Conservation (phyloP, 768 basidiomycete genomes). For the Mycena capillaripes region DNA sequence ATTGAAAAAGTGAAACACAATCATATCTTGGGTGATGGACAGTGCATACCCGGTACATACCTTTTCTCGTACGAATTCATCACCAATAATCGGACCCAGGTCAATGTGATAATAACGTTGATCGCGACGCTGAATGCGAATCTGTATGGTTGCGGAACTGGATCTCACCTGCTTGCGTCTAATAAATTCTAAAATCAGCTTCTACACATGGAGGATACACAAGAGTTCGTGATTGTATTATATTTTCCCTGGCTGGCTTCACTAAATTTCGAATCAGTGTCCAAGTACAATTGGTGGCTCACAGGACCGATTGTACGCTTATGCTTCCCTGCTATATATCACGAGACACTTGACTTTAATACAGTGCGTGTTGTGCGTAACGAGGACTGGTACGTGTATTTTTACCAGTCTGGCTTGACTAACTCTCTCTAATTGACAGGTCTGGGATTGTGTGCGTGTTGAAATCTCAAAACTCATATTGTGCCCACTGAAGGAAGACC, state of each 20-base stretch:
- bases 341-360: background rate
- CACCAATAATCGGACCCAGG: background rate
- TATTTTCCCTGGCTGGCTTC: background rate
- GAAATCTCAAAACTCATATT: background rate
- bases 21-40: background rate
- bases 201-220: conserved; percentile 46
- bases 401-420: background rate
- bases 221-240: conserved; percentile 46
- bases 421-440: background rate
- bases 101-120: background rate
- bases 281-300: conserved; percentile 50
- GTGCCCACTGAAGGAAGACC: background rate
- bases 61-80: background rate
- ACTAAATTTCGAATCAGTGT: conserved; percentile 44
- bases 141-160: conserved; percentile 18
- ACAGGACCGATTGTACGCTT: conserved; percentile 41
- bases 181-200: background rate
- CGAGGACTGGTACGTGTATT: background rate
- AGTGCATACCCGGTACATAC: no score
- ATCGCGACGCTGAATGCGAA: conserved; percentile 32
- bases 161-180: background rate
- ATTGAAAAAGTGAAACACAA: background rate
- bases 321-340: background rate
- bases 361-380: background rate
- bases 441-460: conserved; percentile 18